Conservation (phyloP, 768 basidiomycete species). For the Heimioporus sp. region DNA sequence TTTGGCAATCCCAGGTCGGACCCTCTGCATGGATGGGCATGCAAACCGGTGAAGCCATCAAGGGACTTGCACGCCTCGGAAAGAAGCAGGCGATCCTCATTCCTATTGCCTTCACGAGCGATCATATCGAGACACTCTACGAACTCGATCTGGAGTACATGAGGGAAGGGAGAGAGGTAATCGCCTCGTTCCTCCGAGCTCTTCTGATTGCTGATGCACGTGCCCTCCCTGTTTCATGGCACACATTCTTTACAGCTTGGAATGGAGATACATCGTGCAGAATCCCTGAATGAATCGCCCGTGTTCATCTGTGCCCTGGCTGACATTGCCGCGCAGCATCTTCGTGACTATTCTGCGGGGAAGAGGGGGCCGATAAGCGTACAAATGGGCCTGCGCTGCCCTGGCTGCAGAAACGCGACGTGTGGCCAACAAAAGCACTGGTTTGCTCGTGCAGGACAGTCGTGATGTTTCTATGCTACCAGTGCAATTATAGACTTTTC, state of each 20-base stretch:
- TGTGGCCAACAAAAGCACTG: constrained; percentile 88
- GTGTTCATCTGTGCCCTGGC: constrained; percentile 94
- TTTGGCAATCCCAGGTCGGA: constrained; percentile 98
- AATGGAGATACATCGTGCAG: constrained; percentile 84
- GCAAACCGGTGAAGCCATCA: constrained; percentile 89
- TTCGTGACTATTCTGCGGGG: constrained; percentile 59
- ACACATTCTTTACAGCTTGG: constrained; percentile 62
- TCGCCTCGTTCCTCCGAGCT: constrained; percentile 12
- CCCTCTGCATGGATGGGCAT: constrained; percentile 98
- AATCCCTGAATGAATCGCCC: constrained; percentile 92
- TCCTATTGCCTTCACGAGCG: constrained; percentile 97
- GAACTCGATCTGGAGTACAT: constrained; percentile 94
- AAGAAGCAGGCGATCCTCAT: constrained; percentile 79
- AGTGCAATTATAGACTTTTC: neutral
- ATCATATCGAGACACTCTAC: constrained; percentile 98
- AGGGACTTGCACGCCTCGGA: constrained; percentile 77
- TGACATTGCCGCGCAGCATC: constrained; percentile 82
- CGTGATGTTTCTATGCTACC: constrained; percentile 26
- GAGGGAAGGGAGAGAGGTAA: constrained; percentile 86
- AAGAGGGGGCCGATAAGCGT: constrained; percentile 61
- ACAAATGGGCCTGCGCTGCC: constrained; percentile 87
- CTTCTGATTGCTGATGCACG: neutral
- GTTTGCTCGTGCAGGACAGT: constrained; percentile 75
- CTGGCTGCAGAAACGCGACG: constrained; percentile 87
- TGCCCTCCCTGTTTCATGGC: constrained; percentile 5